Base-by-base conservation (phyloP, 2,329 filamentous ascomycete species). In the Arachnomyces sp. region DNA sequence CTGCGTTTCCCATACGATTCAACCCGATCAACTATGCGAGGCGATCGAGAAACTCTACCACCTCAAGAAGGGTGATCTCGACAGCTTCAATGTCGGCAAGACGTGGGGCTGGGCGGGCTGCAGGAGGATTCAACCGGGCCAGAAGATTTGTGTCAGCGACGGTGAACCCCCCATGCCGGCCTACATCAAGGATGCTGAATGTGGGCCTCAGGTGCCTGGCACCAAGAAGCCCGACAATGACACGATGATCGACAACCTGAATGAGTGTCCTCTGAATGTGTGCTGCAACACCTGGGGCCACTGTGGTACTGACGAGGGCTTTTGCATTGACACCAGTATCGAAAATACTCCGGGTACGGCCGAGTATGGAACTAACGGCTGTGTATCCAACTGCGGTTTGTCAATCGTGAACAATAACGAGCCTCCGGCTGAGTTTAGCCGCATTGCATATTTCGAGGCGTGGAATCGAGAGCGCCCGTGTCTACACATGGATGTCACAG, bases 401-500 rank as follows among this genome's bases (percentile, higher is more conserved):
- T 38, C 49, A 3, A 48, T 53, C 33, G 32, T 36, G 1, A 18
- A 38, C 8, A 43, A 38, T 15, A 30, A 28, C 3, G 31, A 25
- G 7, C 38, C 45, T 1, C 47, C 47, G 4, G 28, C 35, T 3
- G 3, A 11, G 7, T 43, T 43, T 25, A 16, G 14, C 7, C 25
- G 36, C 5, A 40, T 50, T 13, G 48, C 43, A n/a, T 66, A 0
- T 45, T 55, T 55, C 39, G 55, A 62, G 39, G 49, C 49, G 28
- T 60, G 42, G 34, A 53, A 56, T 40, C 25, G 46, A 7, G 46
- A 53, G 36, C 53, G 62, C 2, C 12, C 42, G 6, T 64, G 63
- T 34, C 45, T 61, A 4, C 43, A 49, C 45, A 50, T 58, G 46
- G 42, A 49, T 34, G 39, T 52, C 1, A 29, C 31, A 3, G 25